These are phyloP conservation scores for Sclerotinia subarctica DNA, from an alignment of 2,329 filamentous ascomycete species.

Conservation along the genomic window DNA sequence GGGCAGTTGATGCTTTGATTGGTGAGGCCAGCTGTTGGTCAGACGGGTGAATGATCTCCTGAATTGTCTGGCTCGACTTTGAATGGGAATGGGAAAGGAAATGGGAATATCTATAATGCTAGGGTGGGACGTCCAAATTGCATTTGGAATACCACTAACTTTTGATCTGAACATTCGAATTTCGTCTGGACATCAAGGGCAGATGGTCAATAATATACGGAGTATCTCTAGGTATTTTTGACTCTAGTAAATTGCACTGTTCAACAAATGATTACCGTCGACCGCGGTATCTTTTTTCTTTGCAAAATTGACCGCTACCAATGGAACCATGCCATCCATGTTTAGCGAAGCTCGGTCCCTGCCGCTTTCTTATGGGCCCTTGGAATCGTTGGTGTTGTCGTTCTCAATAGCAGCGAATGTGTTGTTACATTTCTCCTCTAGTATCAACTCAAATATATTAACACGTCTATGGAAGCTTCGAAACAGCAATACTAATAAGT, in stretches of 20 bases:
- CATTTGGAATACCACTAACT: neutral
- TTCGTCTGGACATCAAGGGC: too few species aligned
- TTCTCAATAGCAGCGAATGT: neutral
- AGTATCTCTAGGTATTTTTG: neutral
- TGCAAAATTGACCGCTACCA: neutral
- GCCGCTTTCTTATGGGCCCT: constrained; percentile 1
- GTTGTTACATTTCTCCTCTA: neutral
- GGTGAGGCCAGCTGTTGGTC: neutral
- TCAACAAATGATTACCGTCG: neutral
- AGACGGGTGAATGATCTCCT: neutral
- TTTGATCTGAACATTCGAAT: neutral
- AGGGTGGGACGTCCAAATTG: neutral
- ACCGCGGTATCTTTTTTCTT: constrained; percentile 10
- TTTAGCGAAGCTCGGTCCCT: neutral
- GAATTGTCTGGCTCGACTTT: neutral
- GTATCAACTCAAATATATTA: neutral
- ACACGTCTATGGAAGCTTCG: neutral
- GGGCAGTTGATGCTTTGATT: constrained; percentile 5
- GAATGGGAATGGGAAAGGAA: neutral
- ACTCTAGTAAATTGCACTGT: neutral
- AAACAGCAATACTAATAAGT: neutral
- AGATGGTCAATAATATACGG: neutral
- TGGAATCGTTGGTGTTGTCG: too few species aligned
- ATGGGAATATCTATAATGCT: neutral
- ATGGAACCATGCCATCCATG: neutral